phyloP scores from a whole-genome alignment of 805 yeast genomes.

The Candida dendrica region DNA sequence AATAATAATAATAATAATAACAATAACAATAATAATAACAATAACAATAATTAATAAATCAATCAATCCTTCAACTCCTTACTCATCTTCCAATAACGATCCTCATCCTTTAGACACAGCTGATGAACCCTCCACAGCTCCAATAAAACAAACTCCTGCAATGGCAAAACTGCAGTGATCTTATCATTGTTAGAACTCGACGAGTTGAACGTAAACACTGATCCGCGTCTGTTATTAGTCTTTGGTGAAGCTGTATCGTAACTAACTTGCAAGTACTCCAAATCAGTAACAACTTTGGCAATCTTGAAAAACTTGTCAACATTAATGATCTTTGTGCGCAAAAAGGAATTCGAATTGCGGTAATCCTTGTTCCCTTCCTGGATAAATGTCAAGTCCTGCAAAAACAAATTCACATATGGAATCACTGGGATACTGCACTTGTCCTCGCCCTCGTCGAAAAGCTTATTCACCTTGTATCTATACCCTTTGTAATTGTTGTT shows the following conservation, averaged over 20 bases:
- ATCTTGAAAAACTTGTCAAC: conserved; percentile 67
- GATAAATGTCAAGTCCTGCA: conserved; percentile 77
- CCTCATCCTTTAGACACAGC: conserved; percentile 50
- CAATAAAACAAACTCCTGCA: conserved; percentile 48
- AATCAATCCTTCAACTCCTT: conserved; percentile 22
- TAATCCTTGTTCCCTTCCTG: conserved; percentile 73
- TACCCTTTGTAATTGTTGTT: conserved; percentile 66
- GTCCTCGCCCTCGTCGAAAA: conserved; percentile 35
- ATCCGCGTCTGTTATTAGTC: conserved; percentile 17
- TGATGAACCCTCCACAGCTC: conserved; percentile 69
- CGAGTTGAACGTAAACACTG: conserved; percentile 17
- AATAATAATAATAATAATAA: too few species aligned
- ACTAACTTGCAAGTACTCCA: conserved; percentile 62
- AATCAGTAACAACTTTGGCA: conserved; percentile 56
- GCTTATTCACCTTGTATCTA: conserved; percentile 52
- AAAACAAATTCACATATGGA: conserved; percentile 67
- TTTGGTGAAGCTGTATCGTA: conserved; percentile 26
- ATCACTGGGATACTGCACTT: conserved; percentile 50
- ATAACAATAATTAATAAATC: not conserved
- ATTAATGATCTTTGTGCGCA: conserved; percentile 47
- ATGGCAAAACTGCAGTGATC: conserved; percentile 25
- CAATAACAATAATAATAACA: too few species aligned
- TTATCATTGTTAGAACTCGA: conserved; percentile 16
- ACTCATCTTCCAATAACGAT: conserved; percentile 69
- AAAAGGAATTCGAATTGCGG: conserved; percentile 48